Percentiles rank a stretch among this genome's conserved stretches.
Evolutionary conservation across 2,329 filamentous ascomycete species (phyloP).

Genomic region (Fusarium liriodendri): DNA sequence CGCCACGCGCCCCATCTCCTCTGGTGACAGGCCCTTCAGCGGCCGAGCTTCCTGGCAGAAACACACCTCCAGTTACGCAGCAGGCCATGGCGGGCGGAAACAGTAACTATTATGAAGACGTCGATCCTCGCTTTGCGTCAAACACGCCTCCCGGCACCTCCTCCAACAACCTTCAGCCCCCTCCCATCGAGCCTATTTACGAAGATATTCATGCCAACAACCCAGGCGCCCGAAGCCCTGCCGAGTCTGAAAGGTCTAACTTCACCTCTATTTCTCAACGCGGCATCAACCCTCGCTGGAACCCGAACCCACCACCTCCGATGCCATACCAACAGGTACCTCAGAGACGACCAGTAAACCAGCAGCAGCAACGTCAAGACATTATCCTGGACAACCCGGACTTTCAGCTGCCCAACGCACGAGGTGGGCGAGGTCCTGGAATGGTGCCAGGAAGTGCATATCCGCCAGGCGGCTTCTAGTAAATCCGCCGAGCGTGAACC

Average conservation of each 20-base stretch:
- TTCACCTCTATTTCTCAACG: slow-evolving; percentile 94
- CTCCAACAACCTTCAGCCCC: slow-evolving; percentile 42
- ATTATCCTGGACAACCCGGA: slow-evolving; percentile 87
- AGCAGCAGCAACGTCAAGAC: slow-evolving; percentile 74
- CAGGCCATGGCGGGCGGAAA: slow-evolving; percentile 41
- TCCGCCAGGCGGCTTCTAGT: slow-evolving; percentile 51
- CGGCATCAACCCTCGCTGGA: slow-evolving; percentile 89
- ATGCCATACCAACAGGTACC: slow-evolving; percentile 57
- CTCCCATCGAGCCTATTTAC: slow-evolving; percentile 58
- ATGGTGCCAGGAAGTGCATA: slow-evolving; percentile 67
- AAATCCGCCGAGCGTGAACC: slow-evolving; percentile 11
- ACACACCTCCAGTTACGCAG: slow-evolving; percentile 47
- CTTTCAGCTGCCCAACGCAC: slow-evolving; percentile 74
- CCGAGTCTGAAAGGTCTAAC: slow-evolving; percentile 81
- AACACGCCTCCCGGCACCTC: slow-evolving; percentile 41
- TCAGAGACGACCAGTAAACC: slow-evolving; percentile 59
- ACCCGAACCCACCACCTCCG: slow-evolving; percentile 63
- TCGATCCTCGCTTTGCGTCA: slow-evolving; percentile 86
- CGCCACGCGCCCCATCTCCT: slow-evolving; percentile 60
- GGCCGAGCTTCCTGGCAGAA: slow-evolving; percentile 52
- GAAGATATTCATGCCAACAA: slow-evolving; percentile 70
- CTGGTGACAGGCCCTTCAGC: slow-evolving; percentile 50
- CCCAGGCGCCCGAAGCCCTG: slow-evolving; percentile 73
- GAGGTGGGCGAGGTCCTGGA: slow-evolving; percentile 51
- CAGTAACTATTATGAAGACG: slow-evolving; percentile 86